Conservation (phyloP, 1,284 basidiomycete genomes). For the Laetiporus sulphureus region DNA sequence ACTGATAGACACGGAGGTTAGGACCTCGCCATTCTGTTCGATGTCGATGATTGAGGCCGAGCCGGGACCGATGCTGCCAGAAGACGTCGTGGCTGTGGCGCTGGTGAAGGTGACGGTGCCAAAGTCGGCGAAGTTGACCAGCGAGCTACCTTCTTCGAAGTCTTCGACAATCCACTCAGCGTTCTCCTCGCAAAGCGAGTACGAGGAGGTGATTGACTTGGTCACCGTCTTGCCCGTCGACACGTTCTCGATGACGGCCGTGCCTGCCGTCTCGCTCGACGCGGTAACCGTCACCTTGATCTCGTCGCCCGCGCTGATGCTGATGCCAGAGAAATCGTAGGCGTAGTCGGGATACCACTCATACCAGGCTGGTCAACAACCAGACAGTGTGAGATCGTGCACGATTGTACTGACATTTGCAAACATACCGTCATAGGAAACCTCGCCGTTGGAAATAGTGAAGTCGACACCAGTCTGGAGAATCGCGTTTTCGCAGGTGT, state of each 20-base stretch:
- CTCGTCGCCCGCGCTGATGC: slow-evolving; percentile 23
- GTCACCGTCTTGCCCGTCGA: slow-evolving; percentile 23
- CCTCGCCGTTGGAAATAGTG: slow-evolving; percentile 16
- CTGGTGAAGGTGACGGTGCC: too few relatives aligned
- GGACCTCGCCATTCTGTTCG: slow-evolving; percentile 22
- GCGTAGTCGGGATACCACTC: slow-evolving; percentile 33
- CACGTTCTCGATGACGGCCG: slow-evolving; percentile 25
- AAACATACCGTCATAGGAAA: slow-evolving; percentile 21
- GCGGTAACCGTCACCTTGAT: slow-evolving; percentile 26
- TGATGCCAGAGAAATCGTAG: slow-evolving; percentile 28
- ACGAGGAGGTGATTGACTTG: slow-evolving; percentile 23
- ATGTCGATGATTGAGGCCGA: slow-evolving; percentile 26
- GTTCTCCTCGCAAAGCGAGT: slow-evolving; percentile 28
- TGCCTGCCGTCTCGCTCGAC: slow-evolving; percentile 20
- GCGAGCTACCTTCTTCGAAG: slow-evolving; percentile 23
- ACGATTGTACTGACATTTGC: neutral
- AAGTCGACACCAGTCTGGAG: slow-evolving; percentile 29
- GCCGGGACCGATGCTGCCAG: slow-evolving; percentile 25
- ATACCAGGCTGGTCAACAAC: slow-evolving; percentile 27
- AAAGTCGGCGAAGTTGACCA: slow-evolving; percentile 33
- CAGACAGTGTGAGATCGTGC: neutral
- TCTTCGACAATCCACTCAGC: too few relatives aligned
- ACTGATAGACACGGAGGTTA: slow-evolving; percentile 20
- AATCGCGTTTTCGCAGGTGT: too few relatives aligned
- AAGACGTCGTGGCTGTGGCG: slow-evolving; percentile 1